Evolutionary conservation across 805 yeast genomes (phyloP), one percentile per base, ranked within the genome.

Genomic region (Nakazawaea sp.): DNA sequence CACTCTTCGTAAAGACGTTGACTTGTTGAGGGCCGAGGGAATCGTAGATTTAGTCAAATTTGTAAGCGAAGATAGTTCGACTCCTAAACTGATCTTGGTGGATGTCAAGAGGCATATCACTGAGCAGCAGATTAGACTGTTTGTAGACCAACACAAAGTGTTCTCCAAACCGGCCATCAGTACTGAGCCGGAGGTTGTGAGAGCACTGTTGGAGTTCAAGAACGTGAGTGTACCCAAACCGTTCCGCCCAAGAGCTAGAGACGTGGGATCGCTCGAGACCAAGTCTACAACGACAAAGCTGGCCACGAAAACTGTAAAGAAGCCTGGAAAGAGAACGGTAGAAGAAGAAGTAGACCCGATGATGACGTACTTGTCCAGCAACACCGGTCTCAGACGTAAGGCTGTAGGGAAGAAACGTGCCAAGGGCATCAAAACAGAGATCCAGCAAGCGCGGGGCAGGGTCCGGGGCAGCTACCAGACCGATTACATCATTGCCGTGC

Each of bases 1-100:
- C 36, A 81, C 89, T 0, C 48, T 73, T 10, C 48, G 51, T 5
- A 64, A 68, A 5, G 81, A 74, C 44, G 58, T 72, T 0, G 44
- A 46, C 1, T 40, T 47, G 4, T 54, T 76, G 20, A 55, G 54
- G 4, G 43, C 45, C 0, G 53, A 61, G 10, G 59, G 64, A 0
- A 17, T 37, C 3, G 28, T 46, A 1, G 43, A 41, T 16, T 33
- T 35, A 18, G 32, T 39, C 25, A 41, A 21, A 18, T 23, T 32
- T 27, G n/a, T n/a, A n/a, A n/a, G n/a, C n/a, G n/a, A n/a, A n/a
- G n/a, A n/a, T n/a, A n/a, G n/a, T n/a, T n/a, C n/a, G n/a, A 30
- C 27, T n/a, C 26, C 27, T 17, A 43, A 33, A 9, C 28, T 27
- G 10, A 16, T 27, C 16, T 16, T 45, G 8, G 30, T 41, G 11